Evolutionary conservation across 345 rosid species (phyloP), one percentile per base, ranked within the genome.

Genomic region (Linum usitatissimum): DNA sequence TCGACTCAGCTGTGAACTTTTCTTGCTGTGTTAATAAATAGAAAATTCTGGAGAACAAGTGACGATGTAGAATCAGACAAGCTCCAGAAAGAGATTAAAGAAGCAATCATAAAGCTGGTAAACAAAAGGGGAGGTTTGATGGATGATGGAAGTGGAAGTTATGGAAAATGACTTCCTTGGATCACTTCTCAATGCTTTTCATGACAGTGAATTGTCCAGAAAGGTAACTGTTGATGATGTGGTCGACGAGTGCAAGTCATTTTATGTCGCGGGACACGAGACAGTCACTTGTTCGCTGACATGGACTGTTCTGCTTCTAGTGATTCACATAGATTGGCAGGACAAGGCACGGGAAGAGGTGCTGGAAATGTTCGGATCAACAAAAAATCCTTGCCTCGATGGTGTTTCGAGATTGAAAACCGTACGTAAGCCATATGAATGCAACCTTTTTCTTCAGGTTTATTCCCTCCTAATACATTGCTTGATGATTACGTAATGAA

Each of bases 171-270:
- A 34, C 39, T 60, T 60, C 21, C 63, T 60, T 6, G 63, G 63
- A 6, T 45, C 51, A 10, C 12, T 60, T 18, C 63, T 60, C 8
- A 17, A 30, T n/a, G 38, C 36, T 38, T 38, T 18, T 14, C 19
- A 36, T 60, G 63, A 60, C n/a, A 19, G n/a, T 12, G 63, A 60
- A 14, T 3, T n/a, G 48, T 4, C 63, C 18, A 60, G 38, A 28
- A 60, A 19, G 48, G 17, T 60, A 6, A 31, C 63, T 9, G 18
- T 60, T 6, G 63, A 60, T 18, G 63, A 60, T 31, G 18, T 60
- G 48, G 18, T 60, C 6, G 63, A 60, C 39, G 63, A 60, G 48
- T 60, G 63, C 63, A 60, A 60, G 63, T 30, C 63, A 17, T 31
- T 60, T 19, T 60, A 60, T 40, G 20, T 60, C 0, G 48, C 19